Base-by-base conservation (phyloP, 148 eudicot species). In the Rhododendron simsii region DNA sequence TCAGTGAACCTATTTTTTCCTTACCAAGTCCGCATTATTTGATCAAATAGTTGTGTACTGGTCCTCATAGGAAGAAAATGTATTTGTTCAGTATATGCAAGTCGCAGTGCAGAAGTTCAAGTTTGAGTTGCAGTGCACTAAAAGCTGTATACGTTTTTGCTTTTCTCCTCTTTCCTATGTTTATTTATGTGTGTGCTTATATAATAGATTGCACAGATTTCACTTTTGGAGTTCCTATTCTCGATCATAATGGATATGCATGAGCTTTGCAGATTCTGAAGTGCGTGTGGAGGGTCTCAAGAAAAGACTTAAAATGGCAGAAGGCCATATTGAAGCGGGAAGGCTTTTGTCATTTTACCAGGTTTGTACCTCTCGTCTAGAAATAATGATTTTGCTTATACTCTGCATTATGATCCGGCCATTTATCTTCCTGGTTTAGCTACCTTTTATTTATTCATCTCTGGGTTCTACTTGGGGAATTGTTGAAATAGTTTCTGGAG, bases 241-340 rank as follows among this genome's bases (percentile, higher is more conserved):
- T 71, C 51, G 12, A 65, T 78, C 87, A 55, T 88, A 39, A 82
- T 78, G 81, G 23, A 18, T 53, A 76, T 50, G 71, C 81, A 33
- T 85, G 86, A 81, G 73, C 78, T 41, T 88, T 63, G 83, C 92
- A 97, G 98, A 92, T 81, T 84, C 84, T 85, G 94, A 94, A 82
- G 84, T 78, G 86, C 84, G 81, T 87, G 83, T 77, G 13, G 91
- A 88, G 84, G 91, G 90, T 76, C 91, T 94, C 65, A 94, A 94
- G 86, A 86, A 86, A 83, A 91, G 93, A 88, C 90, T 93, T 73
- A 93, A 91, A 93, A 88, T 89, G 87, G 96, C 98, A 57, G 99
- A 95, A 90, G 96, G 95, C 84, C 98, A 95, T 91, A 88, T 95
- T 89, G 99, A 97, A 93, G 99, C 98, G 47, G 99, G 99, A 86